Percentiles rank a stretch among this genome's conserved stretches.
Conservation (phyloP, 345 rosid genomes). For the Hevea brasiliensis region DNA sequence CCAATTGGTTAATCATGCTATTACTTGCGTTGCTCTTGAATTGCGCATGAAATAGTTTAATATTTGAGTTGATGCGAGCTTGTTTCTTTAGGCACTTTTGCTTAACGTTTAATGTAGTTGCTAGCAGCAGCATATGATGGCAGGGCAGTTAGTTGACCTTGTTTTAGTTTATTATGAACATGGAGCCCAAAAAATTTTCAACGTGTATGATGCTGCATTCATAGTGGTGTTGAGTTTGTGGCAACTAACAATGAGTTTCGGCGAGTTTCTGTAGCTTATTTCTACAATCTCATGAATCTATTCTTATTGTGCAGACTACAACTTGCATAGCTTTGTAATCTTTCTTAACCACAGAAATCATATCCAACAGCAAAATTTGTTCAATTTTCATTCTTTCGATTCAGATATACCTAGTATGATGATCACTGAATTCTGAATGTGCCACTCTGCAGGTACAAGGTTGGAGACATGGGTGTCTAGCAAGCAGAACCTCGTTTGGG, state of each 20-base stretch:
- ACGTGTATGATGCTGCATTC: too few relatives aligned
- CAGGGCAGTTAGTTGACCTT: not conserved
- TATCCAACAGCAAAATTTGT: not conserved
- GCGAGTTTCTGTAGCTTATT: too few relatives aligned
- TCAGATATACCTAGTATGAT: too few relatives aligned
- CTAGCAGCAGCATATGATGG: not conserved
- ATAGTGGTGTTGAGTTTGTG: not conserved
- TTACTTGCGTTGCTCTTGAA: not conserved
- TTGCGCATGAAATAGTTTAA: not conserved
- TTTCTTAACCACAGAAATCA: not conserved
- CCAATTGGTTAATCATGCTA: not conserved
- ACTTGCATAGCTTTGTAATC: not conserved
- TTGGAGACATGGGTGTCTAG: constrained; percentile 71
- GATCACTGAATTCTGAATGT: not conserved
- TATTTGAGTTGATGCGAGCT: not conserved
- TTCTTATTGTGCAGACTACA: not conserved
- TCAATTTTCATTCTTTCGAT: not conserved
- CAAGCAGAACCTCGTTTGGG: constrained; percentile 83
- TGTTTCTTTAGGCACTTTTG: not conserved
- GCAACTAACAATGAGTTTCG: not conserved
- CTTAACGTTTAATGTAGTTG: not conserved
- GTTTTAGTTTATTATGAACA: not conserved
- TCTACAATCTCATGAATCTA: not conserved
- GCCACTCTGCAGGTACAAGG: constrained; percentile 56
- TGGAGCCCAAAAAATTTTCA: not conserved